Base-by-base conservation (phyloP, 2,329 filamentous ascomycete genomes). In the Stenocarpella maydis region DNA sequence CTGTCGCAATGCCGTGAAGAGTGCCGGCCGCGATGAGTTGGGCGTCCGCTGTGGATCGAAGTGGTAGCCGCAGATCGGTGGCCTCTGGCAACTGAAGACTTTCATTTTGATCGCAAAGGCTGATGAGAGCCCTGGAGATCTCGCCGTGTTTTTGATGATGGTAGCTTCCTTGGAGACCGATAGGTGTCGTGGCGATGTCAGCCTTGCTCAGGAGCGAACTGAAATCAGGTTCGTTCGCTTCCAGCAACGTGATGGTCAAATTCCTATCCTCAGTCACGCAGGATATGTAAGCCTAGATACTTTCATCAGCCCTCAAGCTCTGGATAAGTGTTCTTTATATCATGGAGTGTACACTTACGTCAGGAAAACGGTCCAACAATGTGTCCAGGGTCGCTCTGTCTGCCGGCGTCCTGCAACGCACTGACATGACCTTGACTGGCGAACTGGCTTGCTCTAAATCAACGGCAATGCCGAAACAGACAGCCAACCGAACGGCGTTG, bases 31-130 rank as follows among this genome's bases (percentile, higher is more conserved):
- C n/a, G 37, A 71, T 69, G 39, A 65, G 39, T 1, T 61, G 37
- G 14, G 68, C 61, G n/a, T 72, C 69, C 10, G 65, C 60, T 14
- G 69, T 72, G 5, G 69, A 71, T 14, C 71, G 49, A 17, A 71
- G 64, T n/a, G 70, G 70, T 14, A 67, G 39, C n/a, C 26, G 39
- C 19, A 71, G 24, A 17, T 49, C 37, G 7, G 10, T 49, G 26
- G 58, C 70, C 15, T 21, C 24, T 4, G 70, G 68, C 24, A 71
- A 28, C 8, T 50, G 70, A 21, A 72, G 53, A 47, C 45, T 47
- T 15, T 47, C 55, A 61, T 61, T 24, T 19, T 61, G 55, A 9
- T 1, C 9, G 26, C 4, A 61, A 24, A 61, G 55, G 26, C 26
- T 61, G 55, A 45, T 47, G 17, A 61, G 39, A 34, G 55, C 43